Evolutionary conservation across 805 yeast genomes (phyloP).

Genomic region (Ogataea zsoltii): DNA sequence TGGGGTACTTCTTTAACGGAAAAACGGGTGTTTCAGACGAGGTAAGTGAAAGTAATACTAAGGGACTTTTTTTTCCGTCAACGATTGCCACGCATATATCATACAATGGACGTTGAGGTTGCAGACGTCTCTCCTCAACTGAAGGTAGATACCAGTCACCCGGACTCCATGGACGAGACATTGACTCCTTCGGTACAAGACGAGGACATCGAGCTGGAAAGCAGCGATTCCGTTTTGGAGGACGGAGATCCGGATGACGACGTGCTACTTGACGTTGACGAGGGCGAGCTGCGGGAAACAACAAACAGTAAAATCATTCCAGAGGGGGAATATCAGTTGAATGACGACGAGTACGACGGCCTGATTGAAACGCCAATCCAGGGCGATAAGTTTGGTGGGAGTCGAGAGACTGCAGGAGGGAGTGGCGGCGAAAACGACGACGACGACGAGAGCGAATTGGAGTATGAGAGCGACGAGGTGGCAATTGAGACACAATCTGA

Average conservation of each 20-base stretch:
- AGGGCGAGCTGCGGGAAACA: background rate
- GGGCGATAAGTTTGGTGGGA: background rate
- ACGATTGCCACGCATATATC: too few relatives aligned
- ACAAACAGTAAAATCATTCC: background rate
- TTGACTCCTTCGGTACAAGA: conserved; percentile 6
- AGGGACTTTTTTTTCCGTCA: too few relatives aligned
- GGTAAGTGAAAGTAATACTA: too few relatives aligned
- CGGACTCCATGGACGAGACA: conserved; percentile 2
- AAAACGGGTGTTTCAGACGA: too few relatives aligned
- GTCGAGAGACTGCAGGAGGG: background rate
- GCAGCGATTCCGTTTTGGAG: conserved; percentile 12
- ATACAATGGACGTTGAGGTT: conserved; percentile 16
- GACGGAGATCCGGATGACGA: conserved; percentile 8
- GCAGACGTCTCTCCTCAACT: conserved; percentile 11
- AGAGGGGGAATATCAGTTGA: conserved; percentile 4
- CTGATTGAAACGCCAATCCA: conserved; percentile 7
- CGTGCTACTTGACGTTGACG: conserved; percentile 2
- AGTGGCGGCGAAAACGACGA: background rate
- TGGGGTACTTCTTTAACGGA: too few relatives aligned
- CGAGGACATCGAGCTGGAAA: conserved; percentile 15
- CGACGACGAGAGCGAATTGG: conserved; percentile 30
- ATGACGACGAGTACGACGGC: conserved; percentile 26
- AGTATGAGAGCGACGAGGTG: conserved; percentile 33
- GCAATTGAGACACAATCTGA: conserved; percentile 17
- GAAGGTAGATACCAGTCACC: conserved; percentile 1